These are phyloP conservation scores for Bathelium albidoporum DNA, from an alignment of 495 filamentous ascomycete species.

Conservation along the genomic window DNA sequence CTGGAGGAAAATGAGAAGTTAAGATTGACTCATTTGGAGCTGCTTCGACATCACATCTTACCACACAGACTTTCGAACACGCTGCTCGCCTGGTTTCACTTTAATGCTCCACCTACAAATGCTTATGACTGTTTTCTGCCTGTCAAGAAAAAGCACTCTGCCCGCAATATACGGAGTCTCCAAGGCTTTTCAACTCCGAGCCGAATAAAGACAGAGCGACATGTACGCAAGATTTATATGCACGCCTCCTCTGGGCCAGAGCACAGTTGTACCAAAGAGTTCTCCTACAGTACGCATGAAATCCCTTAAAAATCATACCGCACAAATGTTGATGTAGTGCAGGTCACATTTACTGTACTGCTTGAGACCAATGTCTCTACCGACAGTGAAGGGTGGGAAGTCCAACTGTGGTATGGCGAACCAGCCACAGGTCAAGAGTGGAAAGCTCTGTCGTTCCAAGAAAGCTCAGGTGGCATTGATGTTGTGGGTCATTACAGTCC, in stretches of 20 bases:
- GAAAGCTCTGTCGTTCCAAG: slow-evolving; percentile 17
- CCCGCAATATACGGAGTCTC: too few relatives aligned
- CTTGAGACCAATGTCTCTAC: slow-evolving; percentile 51
- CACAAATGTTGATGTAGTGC: slow-evolving; percentile 5
- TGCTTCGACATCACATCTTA: too few relatives aligned
- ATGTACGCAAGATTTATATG: slow-evolving; percentile 45
- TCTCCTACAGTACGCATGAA: not conserved
- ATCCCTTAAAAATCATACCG: not conserved
- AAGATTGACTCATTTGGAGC: too few relatives aligned
- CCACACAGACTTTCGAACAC: too few relatives aligned
- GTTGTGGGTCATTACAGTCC: slow-evolving; percentile 20
- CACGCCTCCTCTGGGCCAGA: slow-evolving; percentile 60
- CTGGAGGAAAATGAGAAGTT: too few relatives aligned
- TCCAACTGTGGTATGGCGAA: slow-evolving; percentile 50
- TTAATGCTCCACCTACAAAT: too few relatives aligned
- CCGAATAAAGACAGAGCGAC: too few relatives aligned
- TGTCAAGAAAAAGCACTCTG: too few relatives aligned
- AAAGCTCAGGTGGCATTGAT: slow-evolving; percentile 31
- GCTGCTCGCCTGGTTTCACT: too few relatives aligned
- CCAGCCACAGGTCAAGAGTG: not conserved
- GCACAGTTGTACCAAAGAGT: not conserved
- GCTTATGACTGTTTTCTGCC: too few relatives aligned
- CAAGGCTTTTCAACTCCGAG: not conserved
- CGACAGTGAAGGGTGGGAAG: slow-evolving; percentile 51
- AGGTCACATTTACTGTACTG: slow-evolving; percentile 57